These are phyloP conservation scores for Trichoderma breve DNA, from an alignment of 2,329 filamentous ascomycete genomes.

Conservation along the genomic window DNA sequence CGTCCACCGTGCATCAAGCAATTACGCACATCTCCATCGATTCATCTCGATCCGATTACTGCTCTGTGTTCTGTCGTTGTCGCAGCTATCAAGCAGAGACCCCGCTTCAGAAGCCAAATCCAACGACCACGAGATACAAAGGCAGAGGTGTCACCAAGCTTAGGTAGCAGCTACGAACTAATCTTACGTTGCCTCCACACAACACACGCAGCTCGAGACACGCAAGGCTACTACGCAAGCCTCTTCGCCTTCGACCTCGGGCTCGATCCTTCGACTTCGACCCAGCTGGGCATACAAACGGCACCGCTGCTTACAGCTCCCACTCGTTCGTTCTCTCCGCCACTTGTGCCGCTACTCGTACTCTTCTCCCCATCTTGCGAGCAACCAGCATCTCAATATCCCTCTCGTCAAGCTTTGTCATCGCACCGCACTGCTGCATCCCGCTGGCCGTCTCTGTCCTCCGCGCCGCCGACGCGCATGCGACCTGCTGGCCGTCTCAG, in stretches of 20 bases:
- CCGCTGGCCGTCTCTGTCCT: conserved; percentile 5
- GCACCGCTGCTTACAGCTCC: neutral
- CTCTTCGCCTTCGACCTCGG: neutral
- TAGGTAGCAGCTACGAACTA: neutral
- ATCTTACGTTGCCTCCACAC: conserved; percentile 12
- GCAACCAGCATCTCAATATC: neutral
- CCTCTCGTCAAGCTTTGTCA: conserved; percentile 6
- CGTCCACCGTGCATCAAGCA: neutral
- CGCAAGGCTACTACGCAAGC: conserved; percentile 15
- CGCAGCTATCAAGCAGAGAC: neutral
- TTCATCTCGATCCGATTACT: neutral
- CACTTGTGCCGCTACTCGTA: neutral
- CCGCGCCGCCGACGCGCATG: conserved; percentile 19
- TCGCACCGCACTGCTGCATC: conserved; percentile 10
- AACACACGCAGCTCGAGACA: conserved; percentile 9
- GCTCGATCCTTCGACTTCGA: neutral
- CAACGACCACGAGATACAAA: neutral
- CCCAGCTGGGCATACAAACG: neutral
- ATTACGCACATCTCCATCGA: neutral
- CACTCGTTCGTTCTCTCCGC: neutral
- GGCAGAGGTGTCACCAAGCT: conserved; percentile 14
- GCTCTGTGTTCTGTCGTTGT: neutral
- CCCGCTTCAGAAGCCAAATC: neutral
- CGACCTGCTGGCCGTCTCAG: conserved; percentile 19
- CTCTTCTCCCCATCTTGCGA: neutral